These are phyloP conservation scores for Xylaria bambusicola DNA, from an alignment of 495 filamentous ascomycete species.

Conservation along the genomic window DNA sequence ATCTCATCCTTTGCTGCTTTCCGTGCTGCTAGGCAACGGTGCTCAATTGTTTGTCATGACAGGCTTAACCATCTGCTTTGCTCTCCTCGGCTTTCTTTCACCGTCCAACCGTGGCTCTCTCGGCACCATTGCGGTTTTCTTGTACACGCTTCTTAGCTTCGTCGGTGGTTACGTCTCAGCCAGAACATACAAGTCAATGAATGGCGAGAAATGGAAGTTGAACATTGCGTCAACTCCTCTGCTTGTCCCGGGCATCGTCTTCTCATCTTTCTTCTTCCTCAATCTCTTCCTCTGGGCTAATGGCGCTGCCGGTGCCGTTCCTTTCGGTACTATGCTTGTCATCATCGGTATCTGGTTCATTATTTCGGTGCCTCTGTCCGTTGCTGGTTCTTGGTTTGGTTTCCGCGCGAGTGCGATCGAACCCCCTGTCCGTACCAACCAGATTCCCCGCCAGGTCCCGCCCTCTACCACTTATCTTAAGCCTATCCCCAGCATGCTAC, in stretches of 20 bases:
- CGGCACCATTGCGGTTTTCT: conserved; percentile 84
- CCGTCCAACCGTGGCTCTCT: conserved; percentile 93
- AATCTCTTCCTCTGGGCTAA: conserved; percentile 96
- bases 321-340: conserved; percentile 94
- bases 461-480: conserved; percentile 77
- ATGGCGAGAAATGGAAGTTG: conserved; percentile 89
- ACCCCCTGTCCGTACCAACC: conserved; percentile 89
- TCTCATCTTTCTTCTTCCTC: conserved; percentile 85
- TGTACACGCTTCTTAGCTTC: conserved; percentile 91
- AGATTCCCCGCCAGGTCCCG: conserved; percentile 95
- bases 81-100: conserved; percentile 89
- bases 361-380: conserved; percentile 87
- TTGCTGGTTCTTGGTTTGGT: conserved; percentile 89
- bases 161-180: conserved; percentile 91
- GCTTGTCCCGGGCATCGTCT: conserved; percentile 84
- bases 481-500: conserved; percentile 80
- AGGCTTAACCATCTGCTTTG: conserved; percentile 89
- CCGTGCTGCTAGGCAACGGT: conserved; percentile 88
- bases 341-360: conserved; percentile 94
- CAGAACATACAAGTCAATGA: conserved; percentile 87
- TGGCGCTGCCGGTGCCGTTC: conserved; percentile 86
- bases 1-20: conserved; percentile 76
- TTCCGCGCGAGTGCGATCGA: conserved; percentile 68
- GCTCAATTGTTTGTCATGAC: conserved; percentile 98
- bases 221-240: conserved; percentile 88